phyloP scores from a whole-genome alignment of 768 basidiomycete species.

The Calocera viscosa region DNA sequence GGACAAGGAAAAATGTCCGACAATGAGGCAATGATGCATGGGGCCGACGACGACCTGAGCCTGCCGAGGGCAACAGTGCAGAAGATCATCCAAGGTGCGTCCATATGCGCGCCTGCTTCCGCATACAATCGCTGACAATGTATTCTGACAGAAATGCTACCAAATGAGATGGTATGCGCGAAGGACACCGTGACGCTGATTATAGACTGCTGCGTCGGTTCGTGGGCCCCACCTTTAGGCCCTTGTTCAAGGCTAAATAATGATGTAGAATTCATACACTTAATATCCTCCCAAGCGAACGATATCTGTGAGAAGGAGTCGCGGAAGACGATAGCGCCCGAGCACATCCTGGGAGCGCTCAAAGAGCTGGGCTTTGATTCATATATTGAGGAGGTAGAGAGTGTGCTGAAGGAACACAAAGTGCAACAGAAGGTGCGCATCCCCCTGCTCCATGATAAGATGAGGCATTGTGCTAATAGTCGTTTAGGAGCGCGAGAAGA shows the following conservation, averaged over 20 bases:
- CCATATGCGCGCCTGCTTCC: not conserved
- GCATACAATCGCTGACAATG: constrained; percentile 7
- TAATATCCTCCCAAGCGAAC: constrained; percentile 95
- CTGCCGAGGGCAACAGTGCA: constrained; percentile 94
- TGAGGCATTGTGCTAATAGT: not conserved
- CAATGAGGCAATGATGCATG: constrained; percentile 61
- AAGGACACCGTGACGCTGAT: constrained; percentile 96
- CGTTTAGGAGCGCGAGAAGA: constrained; percentile 73
- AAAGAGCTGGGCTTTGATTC: constrained; percentile 90
- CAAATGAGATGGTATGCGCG: constrained; percentile 72
- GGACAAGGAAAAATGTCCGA: constrained; percentile 60
- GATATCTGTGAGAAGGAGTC: constrained; percentile 96
- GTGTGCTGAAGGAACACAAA: constrained; percentile 91
- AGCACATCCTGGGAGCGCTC: constrained; percentile 85
- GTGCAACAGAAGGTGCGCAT: constrained; percentile 75
- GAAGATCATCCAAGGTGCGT: constrained; percentile 84
- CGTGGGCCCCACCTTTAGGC: constrained; percentile 16
- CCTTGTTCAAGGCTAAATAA: no score
- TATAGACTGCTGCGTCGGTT: constrained; percentile 98
- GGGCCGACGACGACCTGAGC: constrained; percentile 78
- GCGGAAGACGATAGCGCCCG: constrained; percentile 97
- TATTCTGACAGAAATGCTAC: constrained; percentile 59
- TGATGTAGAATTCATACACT: constrained; percentile 99
- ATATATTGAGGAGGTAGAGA: constrained; percentile 80
- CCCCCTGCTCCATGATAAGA: not conserved